Percentiles rank a stretch among this genome's conserved stretches.
Conservation (phyloP, 177 flowering plant species). For the Vitis hybrid region DNA sequence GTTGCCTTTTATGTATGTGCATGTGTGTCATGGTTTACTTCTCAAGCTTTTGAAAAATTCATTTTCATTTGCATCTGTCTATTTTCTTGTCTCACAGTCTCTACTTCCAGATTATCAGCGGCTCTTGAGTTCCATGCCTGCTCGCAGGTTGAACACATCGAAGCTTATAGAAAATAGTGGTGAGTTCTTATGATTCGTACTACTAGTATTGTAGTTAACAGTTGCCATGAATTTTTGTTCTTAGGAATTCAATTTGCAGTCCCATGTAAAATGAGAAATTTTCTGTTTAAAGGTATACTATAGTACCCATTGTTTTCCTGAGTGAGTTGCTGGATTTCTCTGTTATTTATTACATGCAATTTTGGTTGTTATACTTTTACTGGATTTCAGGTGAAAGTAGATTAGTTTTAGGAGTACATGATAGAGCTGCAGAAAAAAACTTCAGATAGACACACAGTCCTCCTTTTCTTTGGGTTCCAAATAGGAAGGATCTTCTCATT, state of each 20-base stretch:
- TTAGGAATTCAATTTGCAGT: neutral
- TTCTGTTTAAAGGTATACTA: no score
- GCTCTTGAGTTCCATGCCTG: slow-evolving; percentile 86
- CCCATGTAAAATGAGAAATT: neutral
- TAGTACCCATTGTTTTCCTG: no score
- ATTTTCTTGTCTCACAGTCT: slow-evolving; percentile 76
- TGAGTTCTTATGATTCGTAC: slow-evolving; percentile 26
- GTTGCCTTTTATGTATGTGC: no score
- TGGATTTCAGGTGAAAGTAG: no score
- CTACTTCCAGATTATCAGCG: slow-evolving; percentile 99
- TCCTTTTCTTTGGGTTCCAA: no score
- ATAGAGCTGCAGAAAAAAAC: no score
- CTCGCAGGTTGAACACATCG: slow-evolving; percentile 91
- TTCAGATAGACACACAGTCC: no score
- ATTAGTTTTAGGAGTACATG: no score
- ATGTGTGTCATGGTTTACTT: slow-evolving; percentile 2
- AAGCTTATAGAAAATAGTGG: slow-evolving; percentile 95
- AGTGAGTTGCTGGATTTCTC: no score
- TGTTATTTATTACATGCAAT: no score
- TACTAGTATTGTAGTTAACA: neutral
- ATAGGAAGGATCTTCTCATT: no score
- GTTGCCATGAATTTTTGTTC: neutral
- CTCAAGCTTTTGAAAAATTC: slow-evolving; percentile 12
- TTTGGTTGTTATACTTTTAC: no score
- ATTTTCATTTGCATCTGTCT: slow-evolving; percentile 38